Evolutionary conservation across 2,329 filamentous ascomycete species (phyloP), one percentile per base, ranked within the genome.

Genomic region (Colletotrichum lupini): DNA sequence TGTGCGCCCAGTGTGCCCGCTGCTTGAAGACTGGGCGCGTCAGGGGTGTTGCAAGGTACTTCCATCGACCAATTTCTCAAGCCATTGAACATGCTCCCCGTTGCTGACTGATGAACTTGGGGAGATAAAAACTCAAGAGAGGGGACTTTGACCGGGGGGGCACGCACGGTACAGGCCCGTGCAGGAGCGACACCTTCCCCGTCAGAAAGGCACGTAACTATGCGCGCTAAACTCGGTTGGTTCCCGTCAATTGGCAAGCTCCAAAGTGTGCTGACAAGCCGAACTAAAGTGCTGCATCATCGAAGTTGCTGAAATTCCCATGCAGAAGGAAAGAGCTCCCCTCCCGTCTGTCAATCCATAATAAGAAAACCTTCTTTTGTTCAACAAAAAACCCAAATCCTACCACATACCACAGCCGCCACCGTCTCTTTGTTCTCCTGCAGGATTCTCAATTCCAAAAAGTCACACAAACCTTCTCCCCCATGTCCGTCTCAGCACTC

Each of bases 31-130:
- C 68, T 62, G 24, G 68, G 62, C 46, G 64, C 64, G 46, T 64
- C 69, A 72, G 58, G 68, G 53, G 65, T 68, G 65, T 30, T 52
- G 16, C 59, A 69, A 72, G 69, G 66, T 35, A 56, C 58, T 68
- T 62, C 68, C 57, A 46, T 26, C 58, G n/a, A 46, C 35, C 35
- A n/a, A 1, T 14, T 53, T 24, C 9, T 35, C 28, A 35, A 42
- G 42, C 14, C n/a, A 32, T 35, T 28, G 19, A 62, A 52, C 7
- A 16, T 61, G 14, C 16, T 49, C 37, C 16, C 49, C 19, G 16
- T 26, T 30, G 59, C 42, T 62, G 59, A 62, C 59, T 62, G 37
- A 62, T 62, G 59, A 42, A 42, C 1, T 42, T 42, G 6, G 26
- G 26, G 19, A 56, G 16, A 30, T 4, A n/a, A 19, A n/a, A 26